Evolutionary conservation across 495 filamentous ascomycete species (phyloP).

Genomic region (Margaritispora aquatica): DNA sequence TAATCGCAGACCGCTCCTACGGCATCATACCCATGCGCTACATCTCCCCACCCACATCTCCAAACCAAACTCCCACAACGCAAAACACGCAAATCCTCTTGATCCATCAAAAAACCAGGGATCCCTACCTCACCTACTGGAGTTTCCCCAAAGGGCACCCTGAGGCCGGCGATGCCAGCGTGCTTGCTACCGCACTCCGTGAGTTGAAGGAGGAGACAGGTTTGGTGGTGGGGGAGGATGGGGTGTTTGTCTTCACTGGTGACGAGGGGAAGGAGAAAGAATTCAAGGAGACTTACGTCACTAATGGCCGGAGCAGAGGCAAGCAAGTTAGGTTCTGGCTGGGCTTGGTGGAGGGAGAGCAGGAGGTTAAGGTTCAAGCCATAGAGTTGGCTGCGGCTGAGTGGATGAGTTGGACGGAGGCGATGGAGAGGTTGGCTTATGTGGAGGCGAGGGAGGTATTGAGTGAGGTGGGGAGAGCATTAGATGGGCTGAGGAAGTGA

Average conservation of each 20-base stretch:
- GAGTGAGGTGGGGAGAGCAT: too few relatives aligned
- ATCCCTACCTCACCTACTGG: background rate
- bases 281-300: background rate
- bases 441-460: too few relatives aligned
- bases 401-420: too few relatives aligned
- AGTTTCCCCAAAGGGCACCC: background rate
- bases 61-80: background rate
- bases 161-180: background rate
- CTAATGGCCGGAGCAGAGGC: background rate
- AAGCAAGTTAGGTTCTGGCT: background rate
- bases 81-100: background rate
- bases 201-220: background rate
- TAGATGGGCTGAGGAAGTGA: too few relatives aligned
- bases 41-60: background rate
- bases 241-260: background rate
- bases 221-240: background rate
- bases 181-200: background rate
- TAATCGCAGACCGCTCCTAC: background rate
- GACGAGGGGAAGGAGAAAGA: background rate
- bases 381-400: too few relatives aligned
- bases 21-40: background rate
- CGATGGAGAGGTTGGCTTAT: too few relatives aligned
- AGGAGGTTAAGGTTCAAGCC: too few relatives aligned
- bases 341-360: too few relatives aligned
- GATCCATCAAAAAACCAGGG: background rate